Percentiles rank a stretch among this genome's conserved stretches.
Evolutionary conservation across 2,329 filamentous ascomycete genomes (phyloP).

Genomic region (Microcera coccophila): DNA sequence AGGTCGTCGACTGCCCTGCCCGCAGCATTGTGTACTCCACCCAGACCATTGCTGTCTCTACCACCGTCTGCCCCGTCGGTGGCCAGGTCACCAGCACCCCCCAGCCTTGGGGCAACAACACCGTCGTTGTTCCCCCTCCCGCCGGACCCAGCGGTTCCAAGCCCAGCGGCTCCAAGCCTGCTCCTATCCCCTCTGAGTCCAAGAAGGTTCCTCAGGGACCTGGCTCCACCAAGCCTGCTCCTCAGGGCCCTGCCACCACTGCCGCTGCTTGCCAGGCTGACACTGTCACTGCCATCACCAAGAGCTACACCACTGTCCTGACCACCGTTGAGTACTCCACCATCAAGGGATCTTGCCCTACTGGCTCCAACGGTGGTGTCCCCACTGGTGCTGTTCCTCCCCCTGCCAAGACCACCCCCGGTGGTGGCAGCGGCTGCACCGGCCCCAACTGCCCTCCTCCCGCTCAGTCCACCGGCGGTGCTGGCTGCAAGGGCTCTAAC

Average conservation of each 20-base stretch:
- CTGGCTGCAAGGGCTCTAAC: too few species aligned
- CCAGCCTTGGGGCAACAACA: conserved; percentile 18
- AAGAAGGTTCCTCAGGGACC: neutral
- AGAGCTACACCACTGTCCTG: conserved; percentile 53
- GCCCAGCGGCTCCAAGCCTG: conserved; percentile 17
- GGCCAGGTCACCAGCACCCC: conserved; percentile 19
- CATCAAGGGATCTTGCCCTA: conserved; percentile 22
- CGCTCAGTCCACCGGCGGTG: conserved; percentile 38
- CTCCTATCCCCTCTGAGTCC: neutral
- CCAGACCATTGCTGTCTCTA: conserved; percentile 37
- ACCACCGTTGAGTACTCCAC: conserved; percentile 52
- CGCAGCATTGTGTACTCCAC: conserved; percentile 36
- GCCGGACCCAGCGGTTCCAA: conserved; percentile 3
- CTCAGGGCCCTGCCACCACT: conserved; percentile 8
- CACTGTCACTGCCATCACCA: conserved; percentile 51
- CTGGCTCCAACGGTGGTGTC: conserved; percentile 6
- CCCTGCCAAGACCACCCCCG: conserved; percentile 20
- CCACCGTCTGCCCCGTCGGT: conserved; percentile 39
- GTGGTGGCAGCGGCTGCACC: conserved; percentile 27
- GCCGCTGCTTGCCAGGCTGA: conserved; percentile 18
- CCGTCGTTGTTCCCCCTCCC: too few species aligned
- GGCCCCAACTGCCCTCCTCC: conserved; percentile 43
- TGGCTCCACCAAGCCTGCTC: conserved; percentile 1
- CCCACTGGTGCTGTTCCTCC: conserved; percentile 25
- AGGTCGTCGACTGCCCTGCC: conserved; percentile 60